phyloP scores from a whole-genome alignment of 805 yeast genomes.

The Saturnispora sanitii region DNA sequence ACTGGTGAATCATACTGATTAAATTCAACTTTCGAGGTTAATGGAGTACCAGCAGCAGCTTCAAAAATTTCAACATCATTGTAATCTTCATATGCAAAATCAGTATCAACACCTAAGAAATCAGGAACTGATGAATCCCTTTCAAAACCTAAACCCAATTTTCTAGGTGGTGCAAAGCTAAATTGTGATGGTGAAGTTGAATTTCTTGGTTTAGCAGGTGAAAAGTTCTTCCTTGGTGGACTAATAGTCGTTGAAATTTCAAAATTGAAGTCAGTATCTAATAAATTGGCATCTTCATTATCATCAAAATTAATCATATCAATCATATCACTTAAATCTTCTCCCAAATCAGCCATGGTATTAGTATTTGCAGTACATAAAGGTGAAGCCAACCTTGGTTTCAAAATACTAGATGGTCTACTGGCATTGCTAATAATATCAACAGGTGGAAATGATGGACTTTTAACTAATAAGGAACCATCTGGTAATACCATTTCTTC shows the following conservation, averaged over 20 bases:
- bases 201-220: neutral
- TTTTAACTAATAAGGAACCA: conserved; percentile 39
- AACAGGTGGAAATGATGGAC: conserved; percentile 10
- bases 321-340: conserved; percentile 23
- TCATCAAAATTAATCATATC: conserved; percentile 23
- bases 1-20: neutral
- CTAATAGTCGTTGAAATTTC: conserved; percentile 11
- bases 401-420: conserved; percentile 12
- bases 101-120: conserved; percentile 10
- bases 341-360: conserved; percentile 5
- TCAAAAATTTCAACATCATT: conserved; percentile 3
- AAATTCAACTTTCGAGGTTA: conserved; percentile 1
- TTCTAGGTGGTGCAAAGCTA: neutral
- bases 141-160: neutral
- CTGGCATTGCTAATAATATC: conserved; percentile 1
- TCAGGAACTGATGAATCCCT: conserved; percentile 11
- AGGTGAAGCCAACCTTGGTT: conserved; percentile 6
- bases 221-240: conserved; percentile 5
- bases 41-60: conserved; percentile 1
- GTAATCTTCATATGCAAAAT: conserved; percentile 3
- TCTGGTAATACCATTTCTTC: conserved; percentile 21
- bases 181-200: neutral
- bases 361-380: neutral
- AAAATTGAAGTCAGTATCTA: conserved; percentile 21
- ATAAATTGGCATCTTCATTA: conserved; percentile 15